A percentile compares a stretch with the other conserved stretches of the same genome.
These are phyloP conservation scores for Penicillium sp. DNA, from an alignment of 2,329 filamentous ascomycete genomes.

Conservation along the genomic window DNA sequence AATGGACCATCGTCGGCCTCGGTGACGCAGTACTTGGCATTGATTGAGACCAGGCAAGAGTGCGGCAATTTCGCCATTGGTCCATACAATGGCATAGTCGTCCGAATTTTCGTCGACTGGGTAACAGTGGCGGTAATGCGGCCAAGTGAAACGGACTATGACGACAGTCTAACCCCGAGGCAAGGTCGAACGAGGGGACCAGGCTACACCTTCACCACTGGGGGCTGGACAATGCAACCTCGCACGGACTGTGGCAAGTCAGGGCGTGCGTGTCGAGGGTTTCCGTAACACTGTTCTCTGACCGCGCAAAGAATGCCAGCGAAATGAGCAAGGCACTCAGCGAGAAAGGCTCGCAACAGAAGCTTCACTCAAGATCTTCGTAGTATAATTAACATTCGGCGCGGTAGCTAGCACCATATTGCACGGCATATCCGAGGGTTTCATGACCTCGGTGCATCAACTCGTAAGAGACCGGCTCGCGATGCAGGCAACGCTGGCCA, in stretches of 20 bases:
- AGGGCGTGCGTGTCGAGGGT: not conserved
- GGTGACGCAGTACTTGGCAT: not conserved
- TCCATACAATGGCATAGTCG: not conserved
- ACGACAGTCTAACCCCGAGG: not conserved
- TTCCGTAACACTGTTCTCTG: constrained; percentile 1
- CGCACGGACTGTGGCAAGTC: not conserved
- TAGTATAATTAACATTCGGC: not conserved
- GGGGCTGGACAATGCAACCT: not conserved
- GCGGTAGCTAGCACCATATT: not conserved
- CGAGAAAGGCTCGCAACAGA: constrained; percentile 1
- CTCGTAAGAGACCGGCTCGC: not conserved
- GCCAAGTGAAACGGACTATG: not conserved
- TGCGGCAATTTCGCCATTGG: not conserved
- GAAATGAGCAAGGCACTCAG: not conserved
- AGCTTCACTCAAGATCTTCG: constrained; percentile 3
- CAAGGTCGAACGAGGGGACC: not conserved
- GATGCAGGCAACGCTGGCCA: constrained; percentile 6
- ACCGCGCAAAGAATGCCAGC: not conserved
- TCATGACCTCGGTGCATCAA: constrained; percentile 2
- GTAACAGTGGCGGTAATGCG: not conserved
- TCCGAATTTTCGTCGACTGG: not conserved
- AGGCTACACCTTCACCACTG: not conserved
- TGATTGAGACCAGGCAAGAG: not conserved
- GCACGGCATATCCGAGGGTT: constrained; percentile 2
- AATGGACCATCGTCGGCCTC: not conserved